Evolutionary conservation across 805 yeast genomes (phyloP).

Genomic region (Yarrowia divulgata): DNA sequence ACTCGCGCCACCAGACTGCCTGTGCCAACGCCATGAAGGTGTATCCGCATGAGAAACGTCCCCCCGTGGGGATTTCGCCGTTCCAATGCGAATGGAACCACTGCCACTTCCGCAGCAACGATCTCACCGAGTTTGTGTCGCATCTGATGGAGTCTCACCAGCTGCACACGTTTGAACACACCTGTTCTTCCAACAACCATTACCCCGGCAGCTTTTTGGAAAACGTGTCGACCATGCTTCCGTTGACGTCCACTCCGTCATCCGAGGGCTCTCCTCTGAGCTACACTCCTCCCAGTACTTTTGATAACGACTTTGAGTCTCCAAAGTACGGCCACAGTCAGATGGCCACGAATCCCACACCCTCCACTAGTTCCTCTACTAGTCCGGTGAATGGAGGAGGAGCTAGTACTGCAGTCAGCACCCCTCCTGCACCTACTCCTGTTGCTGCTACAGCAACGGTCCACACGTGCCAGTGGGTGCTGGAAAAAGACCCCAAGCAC

Average conservation of each 20-base stretch:
- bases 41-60: constrained; percentile 31
- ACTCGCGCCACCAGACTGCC: constrained; percentile 20
- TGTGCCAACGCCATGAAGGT: constrained; percentile 40
- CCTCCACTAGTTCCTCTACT: not conserved
- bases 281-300: constrained; percentile 22
- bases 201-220: constrained; percentile 42
- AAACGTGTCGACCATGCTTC: constrained; percentile 38
- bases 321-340: constrained; percentile 12
- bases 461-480: constrained; percentile 29
- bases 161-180: constrained; percentile 45
- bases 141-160: constrained; percentile 63
- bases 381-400: not conserved
- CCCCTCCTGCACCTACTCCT: constrained; percentile 10
- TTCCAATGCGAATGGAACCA: constrained; percentile 76
- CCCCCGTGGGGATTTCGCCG: constrained; percentile 40
- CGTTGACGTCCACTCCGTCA: constrained; percentile 8
- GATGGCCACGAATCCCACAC: not conserved
- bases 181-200: constrained; percentile 40
- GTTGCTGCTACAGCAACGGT: not conserved
- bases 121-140: constrained; percentile 60
- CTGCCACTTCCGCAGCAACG: constrained; percentile 66
- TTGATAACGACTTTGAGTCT: constrained; percentile 20
- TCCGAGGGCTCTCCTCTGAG: constrained; percentile 9
- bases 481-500: constrained; percentile 19
- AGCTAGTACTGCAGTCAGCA: not conserved